Percentiles rank a stretch among this genome's conserved stretches.
These are phyloP conservation scores for Lasiosphaeria ovina DNA, from an alignment of 495 filamentous ascomycete genomes.

Conservation along the genomic window DNA sequence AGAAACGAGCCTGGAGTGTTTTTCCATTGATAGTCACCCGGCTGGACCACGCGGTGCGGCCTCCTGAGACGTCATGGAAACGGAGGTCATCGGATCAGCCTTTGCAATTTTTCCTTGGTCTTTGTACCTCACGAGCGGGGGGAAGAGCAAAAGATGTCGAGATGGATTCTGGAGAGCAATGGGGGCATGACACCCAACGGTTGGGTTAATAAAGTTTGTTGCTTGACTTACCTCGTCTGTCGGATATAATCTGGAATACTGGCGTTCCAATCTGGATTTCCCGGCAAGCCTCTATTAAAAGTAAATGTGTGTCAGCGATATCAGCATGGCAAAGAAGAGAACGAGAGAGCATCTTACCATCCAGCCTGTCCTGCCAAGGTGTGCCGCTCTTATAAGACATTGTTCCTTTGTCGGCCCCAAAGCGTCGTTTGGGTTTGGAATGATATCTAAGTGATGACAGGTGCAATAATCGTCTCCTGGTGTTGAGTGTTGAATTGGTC, in stretches of 20 bases:
- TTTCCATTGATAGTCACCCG: slow-evolving; percentile 59
- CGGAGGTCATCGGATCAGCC: background rate
- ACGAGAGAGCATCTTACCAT: slow-evolving; percentile 12
- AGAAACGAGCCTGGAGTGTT: slow-evolving; percentile 68
- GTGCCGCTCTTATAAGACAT: slow-evolving; percentile 21
- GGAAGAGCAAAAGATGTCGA: background rate
- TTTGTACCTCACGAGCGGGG: background rate
- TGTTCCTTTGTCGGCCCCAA: slow-evolving; percentile 1
- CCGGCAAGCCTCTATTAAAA: slow-evolving; percentile 58
- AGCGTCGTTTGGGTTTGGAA: background rate
- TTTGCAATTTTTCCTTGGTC: slow-evolving; percentile 2
- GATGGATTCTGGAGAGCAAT: slow-evolving; percentile 1
- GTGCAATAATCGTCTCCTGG: too few relatives aligned
- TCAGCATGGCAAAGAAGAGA: background rate
- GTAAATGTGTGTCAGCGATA: slow-evolving; percentile 1
- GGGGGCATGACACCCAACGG: background rate
- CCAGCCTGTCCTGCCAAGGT: slow-evolving; percentile 31
- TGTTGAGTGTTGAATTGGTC: too few relatives aligned
- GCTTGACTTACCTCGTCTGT: slow-evolving; percentile 65
- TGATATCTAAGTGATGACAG: too few relatives aligned
- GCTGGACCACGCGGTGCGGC: slow-evolving; percentile 88
- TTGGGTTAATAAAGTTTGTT: background rate
- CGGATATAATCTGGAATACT: slow-evolving; percentile 69
- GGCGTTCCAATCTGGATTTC: slow-evolving; percentile 54
- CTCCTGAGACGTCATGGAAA: slow-evolving; percentile 51